Conservation (phyloP, 768 basidiomycete genomes). For the Rhodosporidiobolus odoratus region DNA sequence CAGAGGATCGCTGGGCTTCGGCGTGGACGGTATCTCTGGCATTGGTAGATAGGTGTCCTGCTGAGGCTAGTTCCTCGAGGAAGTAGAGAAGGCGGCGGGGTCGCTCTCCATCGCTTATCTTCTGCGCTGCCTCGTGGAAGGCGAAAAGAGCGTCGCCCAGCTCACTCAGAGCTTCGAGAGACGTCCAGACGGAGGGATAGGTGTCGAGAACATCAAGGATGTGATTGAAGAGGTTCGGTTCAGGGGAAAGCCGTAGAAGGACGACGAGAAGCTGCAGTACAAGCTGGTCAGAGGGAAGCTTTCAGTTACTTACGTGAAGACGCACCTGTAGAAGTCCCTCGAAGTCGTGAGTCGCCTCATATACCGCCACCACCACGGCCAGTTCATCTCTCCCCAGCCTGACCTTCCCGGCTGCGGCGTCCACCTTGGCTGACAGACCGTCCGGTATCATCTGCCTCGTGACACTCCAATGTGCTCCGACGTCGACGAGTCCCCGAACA, state of each 20-base stretch:
- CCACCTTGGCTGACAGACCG: not conserved
- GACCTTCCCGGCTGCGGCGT: not conserved
- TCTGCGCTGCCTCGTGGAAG: not conserved
- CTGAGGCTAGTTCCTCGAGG: not conserved
- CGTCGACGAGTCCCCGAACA: not conserved
- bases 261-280: slow-evolving; percentile 13
- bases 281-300: not conserved
- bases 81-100: slow-evolving; percentile 2
- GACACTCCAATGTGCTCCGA: slow-evolving; percentile 9
- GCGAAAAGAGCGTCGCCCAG: slow-evolving; percentile 5
- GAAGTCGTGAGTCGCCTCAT: slow-evolving; percentile 1
- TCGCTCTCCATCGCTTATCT: not conserved
- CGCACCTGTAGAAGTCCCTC: slow-evolving; percentile 21
- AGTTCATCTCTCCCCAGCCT: not conserved
- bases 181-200: slow-evolving; percentile 8
- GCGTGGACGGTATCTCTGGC: not conserved
- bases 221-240: not conserved
- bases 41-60: not conserved
- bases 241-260: not conserved
- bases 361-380: slow-evolving; percentile 6
- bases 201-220: slow-evolving; percentile 19
- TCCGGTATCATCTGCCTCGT: slow-evolving; percentile 17
- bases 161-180: slow-evolving; percentile 11
- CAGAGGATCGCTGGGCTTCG: not conserved
- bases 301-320: not conserved